Evolutionary conservation across 1,284 basidiomycete genomes (phyloP), one percentile per base, ranked within the genome.

Genomic region (Papiliotrema laurentii): DNA sequence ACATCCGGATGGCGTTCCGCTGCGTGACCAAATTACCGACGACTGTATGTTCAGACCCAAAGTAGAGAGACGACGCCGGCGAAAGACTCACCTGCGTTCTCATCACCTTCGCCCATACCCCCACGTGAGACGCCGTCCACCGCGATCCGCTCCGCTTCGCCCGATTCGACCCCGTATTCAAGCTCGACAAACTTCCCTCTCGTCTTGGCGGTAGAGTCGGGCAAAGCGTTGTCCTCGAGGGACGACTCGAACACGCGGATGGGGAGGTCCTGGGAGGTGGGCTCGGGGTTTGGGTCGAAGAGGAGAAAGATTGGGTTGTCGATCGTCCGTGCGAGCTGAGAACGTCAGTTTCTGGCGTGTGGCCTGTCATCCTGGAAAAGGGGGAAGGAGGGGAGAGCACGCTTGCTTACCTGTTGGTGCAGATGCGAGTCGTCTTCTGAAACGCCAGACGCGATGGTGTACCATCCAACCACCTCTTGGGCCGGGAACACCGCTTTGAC

Each of bases 401-500:
- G 19, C 11, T 9, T n/a, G 53, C 78, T 30, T 49, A 86, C 89
- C 77, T 94, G 89, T 64, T 88, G 84, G 68, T 97, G 91, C 13
- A 97, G 78, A 1, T 80, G 77, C 43, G 91, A 82, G 64, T 97
- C 91, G 22, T 77, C n/a, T n/a, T n/a, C n/a, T n/a, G n/a, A n/a
- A n/a, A n/a, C n/a, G n/a, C n/a, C n/a, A n/a, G n/a, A n/a, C n/a
- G n/a, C 85, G 46, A 92, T 83, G 0, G 88, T 87, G 71, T 98
- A 98, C 94, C 94, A 98, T 14, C 94, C 94, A 38, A 98, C 86
- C 60, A 98, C 84, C 61, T 96, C 91, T 40, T 97, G 80, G 0
- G 91, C 90, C 3, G 94, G 96, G 71, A 98, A 98, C 14, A 97
- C 92, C 73, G 97, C 91, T 69, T 94, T 94, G 79, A 94, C 93